A percentile compares a stretch with the other conserved stretches of the same genome.
Evolutionary conservation across 345 rosid species (phyloP).

Genomic region (Sisymbrium altissimum): DNA sequence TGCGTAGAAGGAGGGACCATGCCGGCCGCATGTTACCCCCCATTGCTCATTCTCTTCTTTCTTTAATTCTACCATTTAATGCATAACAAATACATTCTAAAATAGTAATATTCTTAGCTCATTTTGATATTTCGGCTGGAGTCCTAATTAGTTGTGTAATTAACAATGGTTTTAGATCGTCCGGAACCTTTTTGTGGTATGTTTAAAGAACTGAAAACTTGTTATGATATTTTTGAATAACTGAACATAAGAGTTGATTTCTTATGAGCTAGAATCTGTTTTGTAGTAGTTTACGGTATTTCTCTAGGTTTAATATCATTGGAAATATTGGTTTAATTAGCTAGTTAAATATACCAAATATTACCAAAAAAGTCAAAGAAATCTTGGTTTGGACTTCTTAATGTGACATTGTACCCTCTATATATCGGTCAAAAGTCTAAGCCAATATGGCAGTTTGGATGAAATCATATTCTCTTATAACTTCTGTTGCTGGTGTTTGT

Average conservation of each 20-base stretch:
- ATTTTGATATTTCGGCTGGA: no score
- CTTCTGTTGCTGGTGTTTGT: background rate
- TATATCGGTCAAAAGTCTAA: background rate
- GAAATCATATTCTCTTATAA: background rate
- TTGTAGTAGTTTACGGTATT: background rate
- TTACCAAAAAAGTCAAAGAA: background rate
- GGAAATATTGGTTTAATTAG: background rate
- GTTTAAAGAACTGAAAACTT: background rate
- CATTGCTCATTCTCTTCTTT: conserved; percentile 1
- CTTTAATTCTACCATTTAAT: background rate
- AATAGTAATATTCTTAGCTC: background rate
- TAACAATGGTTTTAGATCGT: background rate
- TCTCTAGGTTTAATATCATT: background rate
- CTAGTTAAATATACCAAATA: background rate
- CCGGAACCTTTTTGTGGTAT: background rate
- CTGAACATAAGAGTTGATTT: background rate
- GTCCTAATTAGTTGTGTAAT: background rate
- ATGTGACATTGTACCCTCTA: background rate
- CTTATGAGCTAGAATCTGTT: background rate
- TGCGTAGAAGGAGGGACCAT: conserved; percentile 13
- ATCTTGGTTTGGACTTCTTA: background rate
- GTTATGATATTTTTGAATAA: background rate
- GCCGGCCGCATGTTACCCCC: conserved; percentile 20
- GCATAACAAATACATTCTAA: background rate
- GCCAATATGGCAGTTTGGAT: background rate